phyloP scores from a whole-genome alignment of 2,329 filamentous ascomycete species.

The Cadophora sp. region DNA sequence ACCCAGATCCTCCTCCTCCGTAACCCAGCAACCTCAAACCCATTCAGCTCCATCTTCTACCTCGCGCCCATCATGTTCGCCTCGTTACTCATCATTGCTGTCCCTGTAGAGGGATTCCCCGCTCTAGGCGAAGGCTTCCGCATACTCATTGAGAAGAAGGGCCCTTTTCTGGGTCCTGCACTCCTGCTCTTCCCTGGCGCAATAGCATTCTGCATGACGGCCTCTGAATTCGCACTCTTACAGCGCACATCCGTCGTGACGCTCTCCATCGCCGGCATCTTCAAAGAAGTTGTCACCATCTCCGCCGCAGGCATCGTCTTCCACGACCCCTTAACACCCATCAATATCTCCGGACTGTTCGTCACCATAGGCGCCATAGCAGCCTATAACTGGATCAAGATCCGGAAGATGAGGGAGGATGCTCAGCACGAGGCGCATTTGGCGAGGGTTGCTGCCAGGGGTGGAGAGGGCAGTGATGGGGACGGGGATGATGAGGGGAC shows the following conservation, averaged over 20 bases:
- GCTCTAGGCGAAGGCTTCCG: slow-evolving; percentile 71
- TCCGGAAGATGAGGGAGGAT: slow-evolving; percentile 84
- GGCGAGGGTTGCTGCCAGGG: slow-evolving; percentile 24
- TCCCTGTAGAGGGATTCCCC: slow-evolving; percentile 82
- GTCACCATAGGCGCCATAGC: slow-evolving; percentile 87
- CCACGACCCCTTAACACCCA: slow-evolving; percentile 81
- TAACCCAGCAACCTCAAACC: slow-evolving; percentile 94
- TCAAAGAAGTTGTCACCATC: slow-evolving; percentile 98
- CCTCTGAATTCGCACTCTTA: slow-evolving; percentile 92
- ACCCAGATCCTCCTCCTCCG: slow-evolving; percentile 94
- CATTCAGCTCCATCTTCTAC: slow-evolving; percentile 96
- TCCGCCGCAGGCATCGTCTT: slow-evolving; percentile 87
- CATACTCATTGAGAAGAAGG: slow-evolving; percentile 70
- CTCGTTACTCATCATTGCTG: slow-evolving; percentile 78
- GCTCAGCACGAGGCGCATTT: slow-evolving; percentile 61
- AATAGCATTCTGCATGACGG: slow-evolving; percentile 96
- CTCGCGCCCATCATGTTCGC: slow-evolving; percentile 97
- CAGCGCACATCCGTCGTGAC: slow-evolving; percentile 96
- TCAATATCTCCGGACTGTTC: slow-evolving; percentile 88
- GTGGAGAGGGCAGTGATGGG: slow-evolving; percentile 33
- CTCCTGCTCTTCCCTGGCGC: slow-evolving; percentile 89
- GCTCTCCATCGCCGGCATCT: slow-evolving; percentile 94
- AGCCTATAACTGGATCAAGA: slow-evolving; percentile 94
- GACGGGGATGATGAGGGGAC: slow-evolving; percentile 32
- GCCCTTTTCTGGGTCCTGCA: slow-evolving; percentile 67